Percentiles rank a stretch among this genome's conserved stretches.
These are phyloP conservation scores for Digitaria exilis DNA, from an alignment of 202 grass and related monocot genomes.

Conservation along the genomic window DNA sequence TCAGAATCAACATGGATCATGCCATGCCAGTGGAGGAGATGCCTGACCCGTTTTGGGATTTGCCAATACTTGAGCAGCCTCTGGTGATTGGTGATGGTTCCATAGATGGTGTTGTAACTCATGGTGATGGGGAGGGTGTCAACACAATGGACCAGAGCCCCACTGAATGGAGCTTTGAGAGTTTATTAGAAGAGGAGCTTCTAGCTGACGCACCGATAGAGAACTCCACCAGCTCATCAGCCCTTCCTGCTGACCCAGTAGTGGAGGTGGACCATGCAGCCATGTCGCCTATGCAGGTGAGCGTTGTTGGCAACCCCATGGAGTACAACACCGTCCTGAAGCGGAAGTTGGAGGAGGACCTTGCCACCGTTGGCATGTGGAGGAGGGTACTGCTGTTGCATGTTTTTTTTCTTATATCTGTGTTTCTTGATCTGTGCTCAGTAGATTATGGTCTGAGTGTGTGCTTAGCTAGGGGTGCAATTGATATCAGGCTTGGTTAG, in stretches of 20 bases:
- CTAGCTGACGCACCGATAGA: neutral
- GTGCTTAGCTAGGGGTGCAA: neutral
- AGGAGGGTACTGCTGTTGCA: conserved; percentile 41
- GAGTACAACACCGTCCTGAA: conserved; percentile 65
- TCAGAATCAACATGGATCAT: conserved; percentile 30
- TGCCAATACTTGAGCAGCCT: neutral
- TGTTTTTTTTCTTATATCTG: neutral
- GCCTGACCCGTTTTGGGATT: conserved; percentile 43
- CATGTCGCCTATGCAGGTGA: neutral
- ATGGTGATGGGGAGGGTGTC: neutral
- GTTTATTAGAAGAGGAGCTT: conserved; percentile 51
- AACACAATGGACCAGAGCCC: conserved; percentile 22
- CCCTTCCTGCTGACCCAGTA: neutral
- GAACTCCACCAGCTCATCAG: neutral
- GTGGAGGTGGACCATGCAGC: conserved; percentile 12
- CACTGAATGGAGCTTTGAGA: conserved; percentile 60
- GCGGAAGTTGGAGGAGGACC: conserved; percentile 60
- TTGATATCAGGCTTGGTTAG: neutral
- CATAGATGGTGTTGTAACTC: neutral
- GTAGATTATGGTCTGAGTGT: neutral
- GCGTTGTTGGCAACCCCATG: conserved; percentile 30
- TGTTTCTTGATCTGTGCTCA: neutral
- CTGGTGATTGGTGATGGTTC: neutral
- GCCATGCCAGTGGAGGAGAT: conserved; percentile 54
- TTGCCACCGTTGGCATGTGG: conserved; percentile 62